Evolutionary conservation across 768 basidiomycete genomes (phyloP).

Genomic region (Tylopilus vinaceipallidus): DNA sequence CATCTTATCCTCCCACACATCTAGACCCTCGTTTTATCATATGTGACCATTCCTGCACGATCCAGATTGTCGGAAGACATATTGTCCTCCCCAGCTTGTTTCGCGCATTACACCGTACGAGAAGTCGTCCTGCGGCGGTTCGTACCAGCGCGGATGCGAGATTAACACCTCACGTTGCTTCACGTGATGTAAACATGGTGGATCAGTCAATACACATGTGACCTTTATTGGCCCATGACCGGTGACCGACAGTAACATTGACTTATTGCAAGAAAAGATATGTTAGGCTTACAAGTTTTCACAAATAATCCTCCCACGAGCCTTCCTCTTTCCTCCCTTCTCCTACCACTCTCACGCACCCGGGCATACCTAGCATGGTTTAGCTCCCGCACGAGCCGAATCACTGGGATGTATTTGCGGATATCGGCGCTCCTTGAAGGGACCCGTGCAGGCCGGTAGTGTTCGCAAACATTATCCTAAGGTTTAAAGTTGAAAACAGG

Average conservation of each 20-base stretch:
- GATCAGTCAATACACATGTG: too few relatives aligned
- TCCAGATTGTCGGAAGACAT: constrained; percentile 50
- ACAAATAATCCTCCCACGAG: constrained; percentile 10
- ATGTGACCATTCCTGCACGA: constrained; percentile 87
- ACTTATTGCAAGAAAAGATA: constrained; percentile 1
- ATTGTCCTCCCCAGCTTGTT: constrained; percentile 68
- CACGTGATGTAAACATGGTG: too few relatives aligned
- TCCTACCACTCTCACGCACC: background rate
- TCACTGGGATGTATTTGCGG: background rate
- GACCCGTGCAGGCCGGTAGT: background rate
- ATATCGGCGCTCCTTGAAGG: background rate
- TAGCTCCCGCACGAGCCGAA: background rate
- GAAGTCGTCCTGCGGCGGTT: constrained; percentile 86
- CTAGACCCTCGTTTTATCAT: constrained; percentile 86
- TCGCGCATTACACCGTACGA: constrained; percentile 74
- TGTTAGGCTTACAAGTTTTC: constrained; percentile 12
- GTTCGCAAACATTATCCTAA: background rate
- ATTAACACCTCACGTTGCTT: constrained; percentile 41
- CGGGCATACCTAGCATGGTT: constrained; percentile 5
- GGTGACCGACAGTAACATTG: background rate
- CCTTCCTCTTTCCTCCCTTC: background rate
- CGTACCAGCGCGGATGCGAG: constrained; percentile 90
- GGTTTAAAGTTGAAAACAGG: background rate
- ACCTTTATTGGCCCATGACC: too few relatives aligned
- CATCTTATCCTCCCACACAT: too few relatives aligned